phyloP scores from a whole-genome alignment of 306 rosid genomes.

The Prunus dulcis region DNA sequence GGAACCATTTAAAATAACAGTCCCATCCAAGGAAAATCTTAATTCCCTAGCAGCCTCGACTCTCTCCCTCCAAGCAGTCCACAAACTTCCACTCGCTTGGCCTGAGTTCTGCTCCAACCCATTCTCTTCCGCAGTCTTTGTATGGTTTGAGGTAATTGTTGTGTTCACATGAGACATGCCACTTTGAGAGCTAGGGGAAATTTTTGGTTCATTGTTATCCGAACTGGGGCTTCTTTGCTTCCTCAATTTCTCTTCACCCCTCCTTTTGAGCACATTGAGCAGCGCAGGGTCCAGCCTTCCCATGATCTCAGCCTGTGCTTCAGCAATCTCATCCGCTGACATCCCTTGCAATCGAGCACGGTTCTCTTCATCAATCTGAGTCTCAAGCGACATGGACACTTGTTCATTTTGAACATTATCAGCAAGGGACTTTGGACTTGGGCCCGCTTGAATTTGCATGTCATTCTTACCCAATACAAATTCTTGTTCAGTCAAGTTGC shows the following conservation, averaged over 20 bases:
- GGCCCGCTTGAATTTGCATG: slow-evolving; percentile 11
- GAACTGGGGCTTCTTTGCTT: slow-evolving; percentile 25
- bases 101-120: slow-evolving; percentile 27
- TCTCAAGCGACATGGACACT: slow-evolving; percentile 41
- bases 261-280: slow-evolving; percentile 52
- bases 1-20: slow-evolving; percentile 40
- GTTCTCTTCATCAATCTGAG: slow-evolving; percentile 79
- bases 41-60: slow-evolving; percentile 68
- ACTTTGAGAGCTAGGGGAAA: slow-evolving; percentile 24
- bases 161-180: slow-evolving; percentile 19
- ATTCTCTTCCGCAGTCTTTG: slow-evolving; percentile 24
- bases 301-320: slow-evolving; percentile 75
- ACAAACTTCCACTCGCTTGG: slow-evolving; percentile 42
- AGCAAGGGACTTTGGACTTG: slow-evolving; percentile 10
- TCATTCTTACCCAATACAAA: slow-evolving; percentile 2
- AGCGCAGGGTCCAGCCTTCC: slow-evolving; percentile 64
- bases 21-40: slow-evolving; percentile 80
- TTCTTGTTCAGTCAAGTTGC: slow-evolving; percentile 21
- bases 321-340: slow-evolving; percentile 70
- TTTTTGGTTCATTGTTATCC: slow-evolving; percentile 33
- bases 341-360: slow-evolving; percentile 51
- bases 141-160: slow-evolving; percentile 22
- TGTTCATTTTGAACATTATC: slow-evolving; percentile 30
- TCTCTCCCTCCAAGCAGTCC: slow-evolving; percentile 88
- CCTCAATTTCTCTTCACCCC: slow-evolving; percentile 64